Evolutionary conservation across 2,329 filamentous ascomycete genomes (phyloP), one percentile per base, ranked within the genome.

Genomic region (Cladosporium colombiae): DNA sequence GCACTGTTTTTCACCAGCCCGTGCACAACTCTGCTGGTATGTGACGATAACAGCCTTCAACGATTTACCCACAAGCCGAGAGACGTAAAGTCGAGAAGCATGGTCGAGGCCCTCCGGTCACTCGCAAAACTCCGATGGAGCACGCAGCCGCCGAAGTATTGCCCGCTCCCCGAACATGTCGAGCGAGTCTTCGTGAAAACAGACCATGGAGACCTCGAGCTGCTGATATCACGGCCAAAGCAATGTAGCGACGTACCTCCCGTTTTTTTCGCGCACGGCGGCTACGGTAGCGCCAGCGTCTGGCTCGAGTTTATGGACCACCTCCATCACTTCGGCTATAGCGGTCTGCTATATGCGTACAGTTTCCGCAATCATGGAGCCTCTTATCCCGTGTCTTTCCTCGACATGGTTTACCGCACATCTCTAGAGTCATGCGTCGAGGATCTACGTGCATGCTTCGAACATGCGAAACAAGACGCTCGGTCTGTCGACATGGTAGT

Each of bases 181-280:
- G 44, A 64, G 23, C 53, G 64, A 56, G 37, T 56, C 16, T 64
- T 56, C 56, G 66, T 66, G 16, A 62, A 49, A 21, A 84, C 83
- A 0, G 72, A 79, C 3, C 75, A 74, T 2, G 83, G 84, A 1
- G 74, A 76, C 2, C 75, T 86, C n/a, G 84, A 86, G 70, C 71
- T 86, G 3, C 79, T 86, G 31, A 56, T 78, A 11, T 65, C 80
- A 79, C n/a, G 69, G 73, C 16, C 65, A 21, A 64, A 37, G 40
- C 14, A 71, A 73, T 16, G 72, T 78, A 11, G 79, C 82, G 1
- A 72, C 18, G 44, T 27, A 52, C 46, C 60, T 31, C 40, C 57
- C 2, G 55, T 86, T 14, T 80, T 85, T 75, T 85, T 86, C 74
- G 76, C 81, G 37, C 84, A 86, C 68, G 84, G 84, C 46, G 83